Evolutionary conservation across 1,284 basidiomycete species (phyloP).

Genomic region (Rhodofomes roseus): DNA sequence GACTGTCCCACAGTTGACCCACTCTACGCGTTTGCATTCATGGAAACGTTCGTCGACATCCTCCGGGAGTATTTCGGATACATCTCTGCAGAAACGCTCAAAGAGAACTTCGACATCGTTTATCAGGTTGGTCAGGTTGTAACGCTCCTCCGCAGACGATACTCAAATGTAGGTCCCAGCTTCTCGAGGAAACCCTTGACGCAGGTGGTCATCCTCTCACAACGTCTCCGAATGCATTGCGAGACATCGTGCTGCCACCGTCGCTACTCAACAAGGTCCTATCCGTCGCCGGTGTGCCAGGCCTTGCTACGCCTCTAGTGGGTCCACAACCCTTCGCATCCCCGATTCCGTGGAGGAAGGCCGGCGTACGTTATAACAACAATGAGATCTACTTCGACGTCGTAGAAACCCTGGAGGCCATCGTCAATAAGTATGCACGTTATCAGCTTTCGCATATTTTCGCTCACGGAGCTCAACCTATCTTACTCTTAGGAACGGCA

Average conservation of each 20-base stretch:
- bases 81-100: constrained; percentile 68
- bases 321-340: constrained; percentile 78
- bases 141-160: background rate
- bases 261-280: constrained; percentile 77
- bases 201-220: constrained; percentile 90
- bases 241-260: constrained; percentile 90
- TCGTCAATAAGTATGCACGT: constrained; percentile 68
- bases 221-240: constrained; percentile 88
- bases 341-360: constrained; percentile 92
- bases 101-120: constrained; percentile 94
- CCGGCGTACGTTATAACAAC: constrained; percentile 79
- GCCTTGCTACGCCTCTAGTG: constrained; percentile 32
- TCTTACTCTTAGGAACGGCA: constrained; percentile 57
- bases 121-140: constrained; percentile 69
- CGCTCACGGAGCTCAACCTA: no score
- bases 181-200: constrained; percentile 94
- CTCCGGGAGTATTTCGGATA: constrained; percentile 86
- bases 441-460: background rate
- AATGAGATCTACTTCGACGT: constrained; percentile 97
- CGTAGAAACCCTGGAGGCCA: constrained; percentile 78
- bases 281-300: constrained; percentile 49
- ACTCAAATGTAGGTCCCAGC: constrained; percentile 37
- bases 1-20: constrained; percentile 67
- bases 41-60: constrained; percentile 82
- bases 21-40: constrained; percentile 84